Evolutionary conservation across 2,329 filamentous ascomycete species (phyloP).

Genomic region (Pseudopithomyces maydicus): DNA sequence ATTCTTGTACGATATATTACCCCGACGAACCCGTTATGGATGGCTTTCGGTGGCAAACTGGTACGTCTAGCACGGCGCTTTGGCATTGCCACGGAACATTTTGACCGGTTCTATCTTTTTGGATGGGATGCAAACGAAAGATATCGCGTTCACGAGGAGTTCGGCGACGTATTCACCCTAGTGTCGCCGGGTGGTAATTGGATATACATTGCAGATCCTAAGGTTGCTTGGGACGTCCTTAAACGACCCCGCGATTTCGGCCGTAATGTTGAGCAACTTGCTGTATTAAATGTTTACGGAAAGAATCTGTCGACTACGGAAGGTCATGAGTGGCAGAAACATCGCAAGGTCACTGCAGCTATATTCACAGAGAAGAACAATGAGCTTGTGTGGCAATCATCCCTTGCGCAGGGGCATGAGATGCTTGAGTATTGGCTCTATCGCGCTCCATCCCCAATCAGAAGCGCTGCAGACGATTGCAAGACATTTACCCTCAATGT

Average conservation of each 20-base stretch:
- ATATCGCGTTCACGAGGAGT: constrained; percentile 11
- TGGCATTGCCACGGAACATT: constrained; percentile 2
- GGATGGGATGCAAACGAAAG: constrained; percentile 23
- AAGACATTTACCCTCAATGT: constrained; percentile 21
- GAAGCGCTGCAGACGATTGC: constrained; percentile 10
- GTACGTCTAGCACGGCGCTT: constrained; percentile 6
- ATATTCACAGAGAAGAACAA: constrained; percentile 35
- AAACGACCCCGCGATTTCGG: constrained; percentile 17
- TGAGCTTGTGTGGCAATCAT: constrained; percentile 28
- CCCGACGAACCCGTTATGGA: constrained; percentile 19
- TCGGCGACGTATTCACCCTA: constrained; percentile 18
- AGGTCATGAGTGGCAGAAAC: constrained; percentile 30
- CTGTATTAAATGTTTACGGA: constrained; percentile 26
- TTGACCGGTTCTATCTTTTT: constrained; percentile 13
- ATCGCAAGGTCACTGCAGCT: constrained; percentile 26
- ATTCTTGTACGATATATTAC: constrained; percentile 19
- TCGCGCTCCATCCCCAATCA: constrained; percentile 2
- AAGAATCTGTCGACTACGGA: constrained; percentile 28
- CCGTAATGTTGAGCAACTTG: constrained; percentile 20
- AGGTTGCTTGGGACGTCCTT: constrained; percentile 15
- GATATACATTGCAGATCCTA: constrained; percentile 17
- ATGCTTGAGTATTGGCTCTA: constrained; percentile 26
- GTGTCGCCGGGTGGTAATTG: constrained; percentile 15
- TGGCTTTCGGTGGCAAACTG: constrained; percentile 14
- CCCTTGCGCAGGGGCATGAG: constrained; percentile 15